These are phyloP conservation scores for Aspergillus carlsbadensis DNA, from an alignment of 495 filamentous ascomycete species.

Conservation along the genomic window DNA sequence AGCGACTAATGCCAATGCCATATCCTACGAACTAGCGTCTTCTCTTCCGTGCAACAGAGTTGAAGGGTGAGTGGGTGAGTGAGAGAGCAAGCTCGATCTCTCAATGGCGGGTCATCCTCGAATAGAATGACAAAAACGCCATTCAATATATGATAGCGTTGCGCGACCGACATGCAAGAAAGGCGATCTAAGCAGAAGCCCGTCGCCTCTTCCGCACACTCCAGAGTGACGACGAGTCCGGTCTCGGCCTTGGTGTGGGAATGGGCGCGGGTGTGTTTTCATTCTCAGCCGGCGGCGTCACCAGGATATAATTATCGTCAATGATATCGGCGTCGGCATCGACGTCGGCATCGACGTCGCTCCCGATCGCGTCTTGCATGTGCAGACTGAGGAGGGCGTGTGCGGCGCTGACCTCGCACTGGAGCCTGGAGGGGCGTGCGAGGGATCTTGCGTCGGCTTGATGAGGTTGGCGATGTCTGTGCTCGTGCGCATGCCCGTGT, in stretches of 20 bases:
- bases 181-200: constrained; percentile 14
- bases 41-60: too few relatives aligned
- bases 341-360: constrained; percentile 13
- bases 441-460: not conserved
- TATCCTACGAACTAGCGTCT: too few relatives aligned
- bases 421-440: constrained; percentile 11
- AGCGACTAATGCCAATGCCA: too few relatives aligned
- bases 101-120: too few relatives aligned
- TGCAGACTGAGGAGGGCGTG: constrained; percentile 56
- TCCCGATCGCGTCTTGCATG: constrained; percentile 38
- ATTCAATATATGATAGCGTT: too few relatives aligned
- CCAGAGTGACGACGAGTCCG: not conserved
- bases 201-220: constrained; percentile 15
- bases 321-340: not conserved
- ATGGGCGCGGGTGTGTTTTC: not conserved
- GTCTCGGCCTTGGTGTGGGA: not conserved
- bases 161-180: too few relatives aligned
- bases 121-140: too few relatives aligned
- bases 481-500: not conserved
- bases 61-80: too few relatives aligned
- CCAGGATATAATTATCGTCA: not conserved
- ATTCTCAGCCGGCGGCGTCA: not conserved
- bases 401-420: constrained; percentile 53
- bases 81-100: too few relatives aligned
- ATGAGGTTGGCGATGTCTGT: constrained; percentile 5